Evolutionary conservation across 1,139 yeast genomes (phyloP), one percentile per base, ranked within the genome.

Genomic region (Suhomyces panamericanus): DNA sequence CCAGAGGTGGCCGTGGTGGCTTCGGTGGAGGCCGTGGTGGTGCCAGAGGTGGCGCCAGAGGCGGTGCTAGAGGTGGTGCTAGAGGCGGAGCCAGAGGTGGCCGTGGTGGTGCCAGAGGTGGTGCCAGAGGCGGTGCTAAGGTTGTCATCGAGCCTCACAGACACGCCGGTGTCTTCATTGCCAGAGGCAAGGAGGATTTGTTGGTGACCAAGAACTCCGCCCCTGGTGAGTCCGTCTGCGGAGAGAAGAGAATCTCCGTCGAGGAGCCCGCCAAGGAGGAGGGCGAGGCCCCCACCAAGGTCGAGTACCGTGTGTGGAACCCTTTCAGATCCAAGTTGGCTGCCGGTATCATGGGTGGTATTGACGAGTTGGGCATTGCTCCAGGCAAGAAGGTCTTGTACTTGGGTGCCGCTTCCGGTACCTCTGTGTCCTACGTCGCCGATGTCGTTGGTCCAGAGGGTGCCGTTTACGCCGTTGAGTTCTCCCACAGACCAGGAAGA

Each of bases 321-420:
- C 99, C 99, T 55, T 93, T 93, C 86, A 86, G 99, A 85, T 93
- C 98, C 54, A 93, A 93, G 83, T 80, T 93, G 77, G 99, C 99
- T 67, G 99, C 99, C 52, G 99, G 99, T 87, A 88, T 93, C 60
- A 87, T 93, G 90, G 99, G 99, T 75, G 99, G 99, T 85, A 77
- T 93, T 60, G 99, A 93, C 69, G 97, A 95, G 75, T 76, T 95
- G 61, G 95, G 90, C 76, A 87, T 93, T 72, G 95, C 89, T 47
- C 99, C 99, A 63, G 99, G 99, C 66, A 88, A 88, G 78, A 93
- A 93, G 80, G 99, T 93, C 45, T 81, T 93, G 57, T 93, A 93
- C 73, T 77, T 93, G 67, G 99, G 99, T 82, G 99, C 99, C 62
- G 99, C 99, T 57, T 90, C 97, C 48, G 99, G 99, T 80, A 93